phyloP scores from a whole-genome alignment of 768 basidiomycete species.

The Inosperma sp. region DNA sequence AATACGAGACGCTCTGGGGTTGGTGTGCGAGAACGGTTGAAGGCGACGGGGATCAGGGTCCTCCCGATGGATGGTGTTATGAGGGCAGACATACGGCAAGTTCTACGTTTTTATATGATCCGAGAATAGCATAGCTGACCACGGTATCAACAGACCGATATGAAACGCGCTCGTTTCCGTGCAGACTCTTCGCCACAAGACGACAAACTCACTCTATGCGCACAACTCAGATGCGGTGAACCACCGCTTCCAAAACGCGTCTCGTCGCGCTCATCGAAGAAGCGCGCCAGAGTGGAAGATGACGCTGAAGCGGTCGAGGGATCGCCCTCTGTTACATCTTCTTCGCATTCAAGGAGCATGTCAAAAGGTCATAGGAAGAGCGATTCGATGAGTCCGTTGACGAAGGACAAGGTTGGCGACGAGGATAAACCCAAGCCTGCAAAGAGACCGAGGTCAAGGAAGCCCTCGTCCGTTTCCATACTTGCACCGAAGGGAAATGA shows the following conservation, averaged over 20 bases:
- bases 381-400: neutral
- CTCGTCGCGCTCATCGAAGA: conserved; percentile 24
- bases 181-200: conserved; percentile 63
- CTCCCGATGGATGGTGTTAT: conserved; percentile 85
- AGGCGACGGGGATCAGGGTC: conserved; percentile 76
- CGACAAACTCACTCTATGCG: conserved; percentile 66
- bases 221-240: conserved; percentile 50
- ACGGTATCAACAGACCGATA: conserved; percentile 68
- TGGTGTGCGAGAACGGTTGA: conserved; percentile 72
- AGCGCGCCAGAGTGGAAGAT: conserved; percentile 22
- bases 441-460: conserved; percentile 9
- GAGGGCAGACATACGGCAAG: conserved; percentile 75
- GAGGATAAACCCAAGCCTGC: conserved; percentile 1
- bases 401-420: conserved; percentile 8
- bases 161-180: conserved; percentile 73
- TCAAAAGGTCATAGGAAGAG: conserved; percentile 10
- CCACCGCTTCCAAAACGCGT: conserved; percentile 26
- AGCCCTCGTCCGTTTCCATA: conserved; percentile 3
- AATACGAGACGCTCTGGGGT: conserved; percentile 58
- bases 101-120: conserved; percentile 23
- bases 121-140: too few relatives aligned
- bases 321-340: neutral
- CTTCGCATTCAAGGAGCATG: conserved; percentile 2
- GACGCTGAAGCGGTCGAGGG: conserved; percentile 7
- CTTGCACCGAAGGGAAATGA: neutral